Evolutionary conservation across 1,139 yeast species (phyloP).

Genomic region (Scheffersomyces quercinus): DNA sequence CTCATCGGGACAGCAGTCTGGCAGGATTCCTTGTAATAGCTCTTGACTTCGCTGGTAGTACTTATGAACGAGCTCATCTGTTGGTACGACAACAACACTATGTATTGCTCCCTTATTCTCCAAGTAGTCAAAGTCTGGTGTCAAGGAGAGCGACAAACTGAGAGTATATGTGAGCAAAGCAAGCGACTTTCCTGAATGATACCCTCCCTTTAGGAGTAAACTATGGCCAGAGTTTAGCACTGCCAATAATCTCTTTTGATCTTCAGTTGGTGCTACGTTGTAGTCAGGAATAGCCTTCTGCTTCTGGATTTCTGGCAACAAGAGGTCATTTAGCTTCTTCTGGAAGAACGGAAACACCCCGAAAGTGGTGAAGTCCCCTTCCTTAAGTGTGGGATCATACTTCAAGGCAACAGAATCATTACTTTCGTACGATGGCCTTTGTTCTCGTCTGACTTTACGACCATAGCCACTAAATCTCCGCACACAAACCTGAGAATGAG

Average conservation of each 20-base stretch:
- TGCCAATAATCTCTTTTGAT: slow-evolving; percentile 24
- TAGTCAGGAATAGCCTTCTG: slow-evolving; percentile 7
- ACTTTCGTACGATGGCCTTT: too few relatives aligned
- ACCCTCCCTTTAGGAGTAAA: slow-evolving; percentile 17
- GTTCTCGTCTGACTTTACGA: too few relatives aligned
- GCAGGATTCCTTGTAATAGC: slow-evolving; percentile 19
- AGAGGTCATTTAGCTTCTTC: slow-evolving; percentile 18
- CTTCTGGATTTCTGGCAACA: slow-evolving; percentile 6
- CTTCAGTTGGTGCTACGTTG: slow-evolving; percentile 23
- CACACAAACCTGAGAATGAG: too few relatives aligned
- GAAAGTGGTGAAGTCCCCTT: slow-evolving; percentile 21
- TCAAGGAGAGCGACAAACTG: slow-evolving; percentile 20
- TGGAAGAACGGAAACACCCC: slow-evolving; percentile 33
- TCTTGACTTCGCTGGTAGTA: slow-evolving; percentile 15
- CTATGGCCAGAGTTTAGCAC: slow-evolving; percentile 20
- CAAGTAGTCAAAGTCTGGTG: slow-evolving; percentile 20
- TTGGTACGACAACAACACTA: slow-evolving; percentile 29
- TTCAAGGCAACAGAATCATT: slow-evolving; percentile 5
- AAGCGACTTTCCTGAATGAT: slow-evolving; percentile 27
- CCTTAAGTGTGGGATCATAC: slow-evolving; percentile 14
- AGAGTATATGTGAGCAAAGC: slow-evolving; percentile 24
- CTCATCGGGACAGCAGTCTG: slow-evolving; percentile 26
- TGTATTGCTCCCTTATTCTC: slow-evolving; percentile 13
- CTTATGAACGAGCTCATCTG: slow-evolving; percentile 22
- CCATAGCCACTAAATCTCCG: too few relatives aligned